Evolutionary conservation across 805 yeast genomes (phyloP), one percentile per base, ranked within the genome.

Genomic region (Saturnispora quitensis): DNA sequence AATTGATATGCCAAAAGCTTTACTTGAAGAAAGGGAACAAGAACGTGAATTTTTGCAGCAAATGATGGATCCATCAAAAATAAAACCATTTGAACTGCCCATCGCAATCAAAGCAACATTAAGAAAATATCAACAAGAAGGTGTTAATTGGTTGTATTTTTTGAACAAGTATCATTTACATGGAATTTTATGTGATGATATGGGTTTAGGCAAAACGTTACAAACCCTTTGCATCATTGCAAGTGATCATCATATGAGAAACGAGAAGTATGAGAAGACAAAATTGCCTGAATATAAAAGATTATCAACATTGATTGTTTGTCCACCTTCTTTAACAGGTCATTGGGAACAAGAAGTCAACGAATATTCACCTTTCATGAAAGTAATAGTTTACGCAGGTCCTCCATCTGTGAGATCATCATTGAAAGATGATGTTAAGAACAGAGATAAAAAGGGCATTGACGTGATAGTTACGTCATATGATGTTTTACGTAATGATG

Each of bases 111-210:
- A 88, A 56, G 99, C 99, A 0, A 88, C 95, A 1, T 74, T 93
- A 56, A 80, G 99, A 65, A 86, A 87, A 56, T 93, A 93, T 64
- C 99, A 93, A 70, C 98, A 93, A 66, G 98, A 93, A 55, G 99
- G 99, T 68, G 95, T 93, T 38, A 93, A 91, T 65, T 93, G 99
- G 99, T 74, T 93, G 50, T 96, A 96, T 8, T 93, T 93, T 63
- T 75, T 93, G 62, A 93, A 93, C 70, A 87, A 87, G 62, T 93
- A 93, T 64, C 96, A 91, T 66, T 72, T 93, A 50, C 99, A 93
- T 70, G 99, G 99, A 50, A 91, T 93, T 62, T 73, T 93, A 47
- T 93, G 99, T 80, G 99, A 93, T 66, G 99, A 93, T 80, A 93
- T 93, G 99, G 99, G 99, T 6, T 75, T 93, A 31, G 99, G 99